These are phyloP conservation scores for Fusarium nematophilum DNA, from an alignment of 2,329 filamentous ascomycete genomes.

Conservation along the genomic window DNA sequence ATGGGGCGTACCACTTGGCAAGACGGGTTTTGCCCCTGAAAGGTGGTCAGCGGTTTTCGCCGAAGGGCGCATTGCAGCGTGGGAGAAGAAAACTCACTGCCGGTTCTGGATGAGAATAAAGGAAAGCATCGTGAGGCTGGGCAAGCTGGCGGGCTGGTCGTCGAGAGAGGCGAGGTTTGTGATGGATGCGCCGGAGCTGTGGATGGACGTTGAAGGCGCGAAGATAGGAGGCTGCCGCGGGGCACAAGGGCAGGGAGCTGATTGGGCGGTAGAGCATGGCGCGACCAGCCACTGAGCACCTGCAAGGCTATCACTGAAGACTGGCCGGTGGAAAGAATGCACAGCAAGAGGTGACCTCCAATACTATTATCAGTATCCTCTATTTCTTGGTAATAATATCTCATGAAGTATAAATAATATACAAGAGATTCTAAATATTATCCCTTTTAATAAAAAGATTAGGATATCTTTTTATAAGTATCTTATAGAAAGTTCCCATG, in stretches of 20 bases:
- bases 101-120: slow-evolving; percentile 93
- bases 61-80: not conserved
- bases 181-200: slow-evolving; percentile 29
- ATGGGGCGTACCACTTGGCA: slow-evolving; percentile 99
- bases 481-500: too few species aligned
- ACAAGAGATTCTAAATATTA: too few species aligned
- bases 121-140: slow-evolving; percentile 69
- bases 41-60: slow-evolving; percentile 2
- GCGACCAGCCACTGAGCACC: slow-evolving; percentile 12
- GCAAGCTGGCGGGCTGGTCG: slow-evolving; percentile 4
- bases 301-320: slow-evolving; percentile 28
- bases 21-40: slow-evolving; percentile 94
- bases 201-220: not conserved
- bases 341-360: too few species aligned
- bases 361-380: too few species aligned
- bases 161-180: slow-evolving; percentile 15
- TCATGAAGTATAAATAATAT: too few species aligned
- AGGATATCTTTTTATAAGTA: too few species aligned
- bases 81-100: slow-evolving; percentile 66
- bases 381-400: too few species aligned
- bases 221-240: slow-evolving; percentile 32
- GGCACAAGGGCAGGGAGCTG: slow-evolving; percentile 15
- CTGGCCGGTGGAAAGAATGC: not conserved
- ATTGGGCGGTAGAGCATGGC: slow-evolving; percentile 12
- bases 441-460: too few species aligned